A percentile compares a stretch with the other conserved stretches of the same genome.
Conservation (phyloP, 2,329 filamentous ascomycete genomes). For the Diaporthe destruens region DNA sequence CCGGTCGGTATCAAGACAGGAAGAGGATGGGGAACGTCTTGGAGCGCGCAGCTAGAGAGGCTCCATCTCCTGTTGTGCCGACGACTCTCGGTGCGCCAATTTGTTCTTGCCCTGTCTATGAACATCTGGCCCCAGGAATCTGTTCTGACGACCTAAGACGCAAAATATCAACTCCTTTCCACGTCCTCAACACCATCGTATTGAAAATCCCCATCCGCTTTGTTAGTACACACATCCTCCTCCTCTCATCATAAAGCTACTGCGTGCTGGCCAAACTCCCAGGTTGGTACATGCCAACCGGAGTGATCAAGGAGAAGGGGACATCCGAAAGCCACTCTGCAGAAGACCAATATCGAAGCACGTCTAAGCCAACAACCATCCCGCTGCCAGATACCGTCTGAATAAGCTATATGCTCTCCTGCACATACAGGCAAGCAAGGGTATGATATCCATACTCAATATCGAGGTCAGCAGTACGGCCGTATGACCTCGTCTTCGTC, state of each 20-base stretch:
- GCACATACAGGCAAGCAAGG: background rate
- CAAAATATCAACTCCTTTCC: background rate
- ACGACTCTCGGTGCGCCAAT: background rate
- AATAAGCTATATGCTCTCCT: background rate
- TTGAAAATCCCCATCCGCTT: background rate
- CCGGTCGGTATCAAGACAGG: background rate
- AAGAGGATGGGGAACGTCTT: background rate
- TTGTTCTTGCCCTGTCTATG: background rate
- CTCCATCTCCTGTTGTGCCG: background rate
- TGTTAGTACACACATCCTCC: background rate
- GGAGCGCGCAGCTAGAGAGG: background rate
- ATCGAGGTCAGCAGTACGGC: constrained; percentile 21
- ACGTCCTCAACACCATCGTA: background rate
- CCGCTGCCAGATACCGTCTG: background rate
- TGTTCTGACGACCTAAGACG: background rate
- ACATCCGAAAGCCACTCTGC: background rate
- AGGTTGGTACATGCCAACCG: background rate
- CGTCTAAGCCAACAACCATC: background rate
- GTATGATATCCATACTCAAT: background rate
- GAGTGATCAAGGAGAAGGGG: background rate
- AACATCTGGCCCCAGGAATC: background rate
- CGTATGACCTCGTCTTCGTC: constrained; percentile 10
- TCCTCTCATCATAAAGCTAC: background rate
- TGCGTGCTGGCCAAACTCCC: background rate
- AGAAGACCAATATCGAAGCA: background rate